Conservation (phyloP, 2,329 filamentous ascomycete species). For the Sporothrix mexicana region DNA sequence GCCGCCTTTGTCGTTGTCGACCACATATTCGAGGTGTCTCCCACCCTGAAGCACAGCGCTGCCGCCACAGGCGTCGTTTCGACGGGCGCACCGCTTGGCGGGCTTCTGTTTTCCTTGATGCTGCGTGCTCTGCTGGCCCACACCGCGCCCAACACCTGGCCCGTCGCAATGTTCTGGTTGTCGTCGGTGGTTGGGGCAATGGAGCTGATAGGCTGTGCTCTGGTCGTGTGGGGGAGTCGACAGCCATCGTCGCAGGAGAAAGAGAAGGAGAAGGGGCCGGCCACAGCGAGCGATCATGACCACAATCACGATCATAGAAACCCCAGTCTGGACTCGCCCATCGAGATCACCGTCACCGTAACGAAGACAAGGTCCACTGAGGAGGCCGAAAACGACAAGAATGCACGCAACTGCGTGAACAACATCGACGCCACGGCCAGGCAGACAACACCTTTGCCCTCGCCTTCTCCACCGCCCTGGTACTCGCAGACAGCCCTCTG, state of each 20-base stretch:
- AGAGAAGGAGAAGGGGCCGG: not conserved
- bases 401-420: not conserved
- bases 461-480: not conserved
- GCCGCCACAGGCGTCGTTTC: conserved; percentile 41
- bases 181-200: conserved; percentile 39
- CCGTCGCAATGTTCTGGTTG: conserved; percentile 39
- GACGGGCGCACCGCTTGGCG: conserved; percentile 42
- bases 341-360: not conserved
- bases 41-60: conserved; percentile 30
- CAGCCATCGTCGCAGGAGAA: not conserved
- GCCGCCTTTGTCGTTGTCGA: conserved; percentile 41
- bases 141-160: conserved; percentile 37
- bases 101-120: conserved; percentile 43
- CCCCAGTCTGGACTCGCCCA: not conserved
- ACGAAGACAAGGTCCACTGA: not conserved
- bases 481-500: not conserved
- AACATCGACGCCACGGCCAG: not conserved
- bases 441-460: too few species aligned
- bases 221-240: conserved; percentile 35
- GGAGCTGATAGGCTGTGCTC: conserved; percentile 36
- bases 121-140: conserved; percentile 40
- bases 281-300: not conserved
- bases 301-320: not conserved
- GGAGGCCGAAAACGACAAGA: too few species aligned
- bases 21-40: conserved; percentile 39